A percentile compares a stretch with the other conserved stretches of the same genome.
These are phyloP conservation scores for Podospora pseudoanserina DNA, from an alignment of 495 filamentous ascomycete genomes.

Conservation along the genomic window DNA sequence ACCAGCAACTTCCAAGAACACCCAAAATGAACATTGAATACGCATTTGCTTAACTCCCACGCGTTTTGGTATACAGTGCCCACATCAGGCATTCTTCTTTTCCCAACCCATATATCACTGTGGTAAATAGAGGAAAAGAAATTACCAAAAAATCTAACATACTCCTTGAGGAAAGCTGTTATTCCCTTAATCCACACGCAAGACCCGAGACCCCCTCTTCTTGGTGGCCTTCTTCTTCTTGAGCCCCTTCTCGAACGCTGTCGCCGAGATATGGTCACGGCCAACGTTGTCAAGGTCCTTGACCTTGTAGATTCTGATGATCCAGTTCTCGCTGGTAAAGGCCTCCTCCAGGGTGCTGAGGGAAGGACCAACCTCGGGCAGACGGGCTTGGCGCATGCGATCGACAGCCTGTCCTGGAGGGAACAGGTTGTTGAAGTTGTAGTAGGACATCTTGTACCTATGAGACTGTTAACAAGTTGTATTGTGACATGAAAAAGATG, in stretches of 20 bases:
- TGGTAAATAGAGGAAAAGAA: constrained; percentile 17
- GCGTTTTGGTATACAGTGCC: constrained; percentile 28
- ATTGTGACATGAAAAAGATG: neutral
- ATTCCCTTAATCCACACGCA: constrained; percentile 71
- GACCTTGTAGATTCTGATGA: constrained; percentile 99
- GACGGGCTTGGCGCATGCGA: constrained; percentile 73
- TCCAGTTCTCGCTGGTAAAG: constrained; percentile 99
- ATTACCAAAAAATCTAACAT: constrained; percentile 19
- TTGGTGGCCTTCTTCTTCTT: constrained; percentile 89
- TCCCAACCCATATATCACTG: constrained; percentile 17
- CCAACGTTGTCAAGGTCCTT: constrained; percentile 97
- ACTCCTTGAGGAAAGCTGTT: constrained; percentile 19
- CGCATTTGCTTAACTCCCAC: constrained; percentile 7
- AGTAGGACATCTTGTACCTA: constrained; percentile 99
- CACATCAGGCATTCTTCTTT: constrained; percentile 15
- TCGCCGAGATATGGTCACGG: constrained; percentile 77
- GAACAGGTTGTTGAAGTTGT: constrained; percentile 94
- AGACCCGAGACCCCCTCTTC: constrained; percentile 71
- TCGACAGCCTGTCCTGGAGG: constrained; percentile 87
- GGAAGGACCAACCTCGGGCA: constrained; percentile 82
- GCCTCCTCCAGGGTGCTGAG: constrained; percentile 92
- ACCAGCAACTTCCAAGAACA: neutral
- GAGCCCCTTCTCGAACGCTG: constrained; percentile 84
- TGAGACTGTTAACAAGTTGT: constrained; percentile 34
- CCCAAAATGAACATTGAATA: neutral